Evolutionary conservation across 176 grass and related monocot genomes (phyloP).

Genomic region (Microstegium vimineum): DNA sequence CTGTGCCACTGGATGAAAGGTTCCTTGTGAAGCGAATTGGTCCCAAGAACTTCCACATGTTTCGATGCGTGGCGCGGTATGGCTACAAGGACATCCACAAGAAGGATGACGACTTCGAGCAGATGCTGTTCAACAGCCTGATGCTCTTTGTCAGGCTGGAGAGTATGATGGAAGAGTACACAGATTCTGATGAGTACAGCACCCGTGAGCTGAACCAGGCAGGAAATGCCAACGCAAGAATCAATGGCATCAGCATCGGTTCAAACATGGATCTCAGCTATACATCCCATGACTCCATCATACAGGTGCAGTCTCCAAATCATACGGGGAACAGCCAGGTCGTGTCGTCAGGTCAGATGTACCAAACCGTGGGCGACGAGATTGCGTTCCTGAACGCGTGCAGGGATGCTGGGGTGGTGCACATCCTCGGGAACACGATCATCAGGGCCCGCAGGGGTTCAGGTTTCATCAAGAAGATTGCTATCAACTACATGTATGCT

Average conservation of each 20-base stretch:
- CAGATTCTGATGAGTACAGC: conserved; percentile 59
- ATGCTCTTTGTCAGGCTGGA: conserved; percentile 52
- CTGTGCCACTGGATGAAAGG: conserved; percentile 49
- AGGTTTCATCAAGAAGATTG: conserved; percentile 47
- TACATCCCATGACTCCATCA: conserved; percentile 43
- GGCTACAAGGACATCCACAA: conserved; percentile 82
- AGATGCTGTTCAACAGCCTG: conserved; percentile 57
- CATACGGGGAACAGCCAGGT: conserved; percentile 14
- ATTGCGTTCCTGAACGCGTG: conserved; percentile 62
- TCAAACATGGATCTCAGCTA: conserved; percentile 33
- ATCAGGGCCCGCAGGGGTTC: conserved; percentile 60
- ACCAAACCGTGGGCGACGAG: conserved; percentile 42
- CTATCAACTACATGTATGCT: conserved; percentile 67
- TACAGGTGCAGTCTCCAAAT: conserved; percentile 33
- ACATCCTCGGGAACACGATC: conserved; percentile 78
- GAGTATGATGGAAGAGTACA: conserved; percentile 71
- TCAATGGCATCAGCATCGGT: neutral
- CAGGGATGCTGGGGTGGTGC: conserved; percentile 69
- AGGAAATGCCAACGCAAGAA: conserved; percentile 4
- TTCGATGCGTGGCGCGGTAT: conserved; percentile 67
- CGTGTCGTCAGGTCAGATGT: conserved; percentile 29
- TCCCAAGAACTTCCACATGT: conserved; percentile 75
- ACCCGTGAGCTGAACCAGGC: conserved; percentile 5
- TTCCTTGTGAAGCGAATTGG: conserved; percentile 65
- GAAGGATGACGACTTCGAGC: conserved; percentile 76